phyloP scores from a whole-genome alignment of 257 asterid species.

The Euphrasia confusa region DNA sequence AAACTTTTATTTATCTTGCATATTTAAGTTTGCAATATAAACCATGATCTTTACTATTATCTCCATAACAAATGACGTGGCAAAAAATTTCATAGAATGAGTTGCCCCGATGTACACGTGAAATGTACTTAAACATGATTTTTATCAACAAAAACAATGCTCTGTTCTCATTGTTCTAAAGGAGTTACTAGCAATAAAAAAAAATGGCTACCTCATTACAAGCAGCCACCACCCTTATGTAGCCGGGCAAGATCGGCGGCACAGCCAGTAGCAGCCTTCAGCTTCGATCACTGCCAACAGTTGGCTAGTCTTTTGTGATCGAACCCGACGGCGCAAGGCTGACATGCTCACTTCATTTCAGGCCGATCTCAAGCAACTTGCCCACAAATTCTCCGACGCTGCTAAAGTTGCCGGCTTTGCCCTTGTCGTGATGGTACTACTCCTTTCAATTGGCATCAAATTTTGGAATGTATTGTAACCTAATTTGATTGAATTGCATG shows the following conservation, averaged over 20 bases:
- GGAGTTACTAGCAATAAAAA: background rate
- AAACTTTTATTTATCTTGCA: no score
- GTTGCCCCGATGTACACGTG: no score
- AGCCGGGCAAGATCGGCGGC: slow-evolving; percentile 64
- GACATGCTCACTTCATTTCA: slow-evolving; percentile 1
- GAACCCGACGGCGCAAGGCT: no score
- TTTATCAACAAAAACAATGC: background rate
- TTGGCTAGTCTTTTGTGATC: no score
- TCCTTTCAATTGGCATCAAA: no score
- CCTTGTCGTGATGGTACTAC: slow-evolving; percentile 62
- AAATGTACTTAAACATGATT: slow-evolving; percentile 26
- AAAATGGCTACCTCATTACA: slow-evolving; percentile 79
- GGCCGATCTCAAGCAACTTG: slow-evolving; percentile 71
- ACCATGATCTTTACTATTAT: no score
- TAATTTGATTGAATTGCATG: no score
- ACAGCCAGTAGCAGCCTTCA: slow-evolving; percentile 47
- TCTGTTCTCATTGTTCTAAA: slow-evolving; percentile 13
- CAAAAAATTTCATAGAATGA: no score
- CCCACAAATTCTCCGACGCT: slow-evolving; percentile 76
- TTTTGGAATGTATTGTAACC: no score
- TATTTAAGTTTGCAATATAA: no score
- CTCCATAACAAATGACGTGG: no score
- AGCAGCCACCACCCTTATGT: slow-evolving; percentile 90
- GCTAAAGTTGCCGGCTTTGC: slow-evolving; percentile 96
- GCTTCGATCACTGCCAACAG: slow-evolving; percentile 50